These are phyloP conservation scores for Dendrobium chrysotoxum DNA, from an alignment of 106 monocot species.

Conservation along the genomic window DNA sequence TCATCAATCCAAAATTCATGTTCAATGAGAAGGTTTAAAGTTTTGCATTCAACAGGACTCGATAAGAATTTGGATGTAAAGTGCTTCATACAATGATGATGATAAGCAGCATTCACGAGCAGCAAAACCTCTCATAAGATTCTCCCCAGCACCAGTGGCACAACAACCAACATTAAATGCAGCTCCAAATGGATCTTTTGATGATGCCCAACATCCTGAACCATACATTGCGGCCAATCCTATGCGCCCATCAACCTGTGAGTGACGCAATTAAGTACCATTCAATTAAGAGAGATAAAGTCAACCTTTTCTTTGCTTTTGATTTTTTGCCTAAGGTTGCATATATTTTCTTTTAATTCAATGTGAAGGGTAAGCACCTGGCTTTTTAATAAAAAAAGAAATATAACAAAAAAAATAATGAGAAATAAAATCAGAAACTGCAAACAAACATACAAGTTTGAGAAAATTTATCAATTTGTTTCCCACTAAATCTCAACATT, in stretches of 20 bases:
- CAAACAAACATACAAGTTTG: not conserved
- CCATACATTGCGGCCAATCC: constrained; percentile 96
- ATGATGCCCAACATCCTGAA: constrained; percentile 94
- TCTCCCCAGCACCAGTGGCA: constrained; percentile 92
- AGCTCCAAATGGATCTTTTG: constrained; percentile 71
- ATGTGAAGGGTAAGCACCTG: not conserved
- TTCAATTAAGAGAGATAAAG: not conserved
- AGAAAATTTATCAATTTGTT: constrained; percentile 1
- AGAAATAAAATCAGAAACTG: not conserved
- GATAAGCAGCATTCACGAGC: constrained; percentile 87
- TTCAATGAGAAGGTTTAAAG: not conserved
- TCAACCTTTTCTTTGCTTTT: not conserved
- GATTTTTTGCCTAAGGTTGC: not conserved
- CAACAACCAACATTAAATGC: constrained; percentile 82
- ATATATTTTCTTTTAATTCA: no score
- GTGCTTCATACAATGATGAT: constrained; percentile 61
- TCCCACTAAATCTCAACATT: not conserved
- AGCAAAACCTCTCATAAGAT: constrained; percentile 85
- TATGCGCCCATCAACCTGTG: constrained; percentile 89
- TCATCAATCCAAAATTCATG: not conserved
- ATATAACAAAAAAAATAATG: not conserved
- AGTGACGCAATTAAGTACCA: not conserved
- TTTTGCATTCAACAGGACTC: not conserved
- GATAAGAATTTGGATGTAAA: not conserved
- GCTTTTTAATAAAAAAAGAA: not conserved